Evolutionary conservation across 1,284 basidiomycete genomes (phyloP), one percentile per base, ranked within the genome.

Genomic region (Ustilago trichophora): DNA sequence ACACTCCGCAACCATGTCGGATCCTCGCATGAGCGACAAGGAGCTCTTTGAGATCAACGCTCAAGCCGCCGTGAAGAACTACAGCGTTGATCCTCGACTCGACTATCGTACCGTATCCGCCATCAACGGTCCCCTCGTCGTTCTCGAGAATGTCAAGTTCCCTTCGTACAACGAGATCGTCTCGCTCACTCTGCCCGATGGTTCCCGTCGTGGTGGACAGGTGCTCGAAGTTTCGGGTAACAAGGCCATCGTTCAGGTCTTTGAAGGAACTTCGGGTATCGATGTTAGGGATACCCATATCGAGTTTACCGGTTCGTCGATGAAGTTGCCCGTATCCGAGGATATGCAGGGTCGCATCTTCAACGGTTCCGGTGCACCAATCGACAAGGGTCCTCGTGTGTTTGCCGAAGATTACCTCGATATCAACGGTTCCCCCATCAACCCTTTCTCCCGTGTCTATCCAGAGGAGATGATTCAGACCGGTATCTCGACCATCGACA

Each of bases 381-480:
- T 98, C 81, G 96, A 98, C 84, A 90, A 98, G 80, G 96, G 96
- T 37, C 96, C 96, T 2, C 96, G 95, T 82, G 96, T 98, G 25
- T 98, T 97, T 84, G 96, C 96, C 21, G 96, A 98, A 84, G 96
- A 99, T 82, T 98, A 98, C 83, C 86, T 98, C 72, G 96, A 99
- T 83, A 99, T 99, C 83, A 98, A 98, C 83, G 96, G 94, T 91
- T 96, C 93, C 7, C 96, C 95, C 44, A 98, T 98, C 85, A 99
- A 99, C 85, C 96, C 96, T 15, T 98, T 90, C 85, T 93, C 93
- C 64, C 93, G 96, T 82, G 97, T 98, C 84, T 98, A 99, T 85
- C 96, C 96, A 66, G 96, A 98, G 84, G 95, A 99, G 85, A 99
- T 99, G 96, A 98, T 99, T 75, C 96, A 98, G 84, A 98, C 96